A percentile compares a stretch with the other conserved stretches of the same genome.
Evolutionary conservation across 1,139 yeast species (phyloP).

Genomic region (Magnusiomyces fungicola): DNA sequence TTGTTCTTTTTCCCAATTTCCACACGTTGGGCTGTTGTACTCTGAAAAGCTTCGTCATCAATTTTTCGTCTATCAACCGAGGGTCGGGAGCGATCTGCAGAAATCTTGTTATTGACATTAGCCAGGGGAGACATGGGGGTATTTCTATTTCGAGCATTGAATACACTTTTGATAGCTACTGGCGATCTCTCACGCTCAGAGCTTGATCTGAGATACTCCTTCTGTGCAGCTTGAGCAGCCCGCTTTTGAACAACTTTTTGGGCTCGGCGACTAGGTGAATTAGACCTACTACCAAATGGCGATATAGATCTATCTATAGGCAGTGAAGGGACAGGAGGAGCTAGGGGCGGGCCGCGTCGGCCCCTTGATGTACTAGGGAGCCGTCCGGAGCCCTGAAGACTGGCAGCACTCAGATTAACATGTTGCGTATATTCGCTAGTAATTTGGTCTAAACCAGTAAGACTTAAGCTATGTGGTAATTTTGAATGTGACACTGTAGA

Average conservation of each 20-base stretch:
- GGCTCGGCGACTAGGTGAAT: not conserved
- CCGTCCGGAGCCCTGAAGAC: not conserved
- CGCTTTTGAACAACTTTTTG: not conserved
- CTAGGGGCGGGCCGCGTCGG: not conserved
- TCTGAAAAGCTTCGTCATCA: not conserved
- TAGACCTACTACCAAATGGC: not conserved
- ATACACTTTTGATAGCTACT: not conserved
- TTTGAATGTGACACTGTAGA: no score
- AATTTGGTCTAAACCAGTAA: not conserved
- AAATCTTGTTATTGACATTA: not conserved
- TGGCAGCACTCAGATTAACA: not conserved
- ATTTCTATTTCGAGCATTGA: not conserved
- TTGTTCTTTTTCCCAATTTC: slow-evolving; percentile 11
- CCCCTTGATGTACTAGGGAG: not conserved
- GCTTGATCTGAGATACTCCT: not conserved
- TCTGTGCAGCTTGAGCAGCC: not conserved
- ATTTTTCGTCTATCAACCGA: not conserved
- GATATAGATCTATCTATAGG: not conserved
- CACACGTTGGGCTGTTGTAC: not conserved
- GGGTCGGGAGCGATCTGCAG: not conserved
- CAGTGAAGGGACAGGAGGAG: not conserved
- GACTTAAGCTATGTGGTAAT: not conserved
- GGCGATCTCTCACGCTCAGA: not conserved
- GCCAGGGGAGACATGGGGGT: not conserved
- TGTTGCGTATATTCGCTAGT: not conserved